Base-by-base conservation (phyloP, 108 stramenopile genomes). In the Cyclotella choctawhatcheeana region DNA sequence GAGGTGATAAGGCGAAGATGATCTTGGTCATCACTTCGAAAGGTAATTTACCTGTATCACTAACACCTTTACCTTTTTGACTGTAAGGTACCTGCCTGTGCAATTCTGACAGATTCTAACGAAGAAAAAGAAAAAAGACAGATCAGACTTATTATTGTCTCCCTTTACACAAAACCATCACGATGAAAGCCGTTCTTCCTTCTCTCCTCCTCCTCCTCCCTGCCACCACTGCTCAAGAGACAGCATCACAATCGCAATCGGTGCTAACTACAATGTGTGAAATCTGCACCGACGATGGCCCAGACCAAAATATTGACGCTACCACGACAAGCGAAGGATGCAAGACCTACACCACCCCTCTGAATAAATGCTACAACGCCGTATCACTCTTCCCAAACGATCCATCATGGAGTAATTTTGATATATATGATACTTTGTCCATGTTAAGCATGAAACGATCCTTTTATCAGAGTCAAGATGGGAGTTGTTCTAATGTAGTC, bases 341-440 rank as follows among this genome's bases (percentile, higher is more conserved):
- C 34, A 55, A 60, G 31, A 24, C 24, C 20, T 83, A 83, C 74
- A 50, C 44, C 44, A 83, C 82, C 43, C 82, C 82, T 12, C 20
- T 83, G 24, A 50, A 64, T 37, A 35, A 25, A 22, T 83, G 82
- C 33, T 83, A 76, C 78, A 83, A 83, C 65, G 82, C 77, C 47
- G 32, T 66, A 45, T 43, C 30, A 7, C 68, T 83, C 35, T 83
- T 83, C 62, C 82, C 82, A 3, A 29, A 53, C 44, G 82, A 83
- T 66, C 27, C 58, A 34, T 79, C 77, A 21, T 83, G 82, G 82
- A 66, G 82, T 37, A 58, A 64, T 44, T 51, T 51, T 7, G 82
- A 83, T 59, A 76, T 79, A 5, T 75, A 51, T 10, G 82, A 83
- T 58, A 44, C 59, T 1, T 25, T 70, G 62, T 35, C 30, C 4